Conservation (phyloP, 192 early-diverging fungal species). For the Umbelopsis ramanniana region DNA sequence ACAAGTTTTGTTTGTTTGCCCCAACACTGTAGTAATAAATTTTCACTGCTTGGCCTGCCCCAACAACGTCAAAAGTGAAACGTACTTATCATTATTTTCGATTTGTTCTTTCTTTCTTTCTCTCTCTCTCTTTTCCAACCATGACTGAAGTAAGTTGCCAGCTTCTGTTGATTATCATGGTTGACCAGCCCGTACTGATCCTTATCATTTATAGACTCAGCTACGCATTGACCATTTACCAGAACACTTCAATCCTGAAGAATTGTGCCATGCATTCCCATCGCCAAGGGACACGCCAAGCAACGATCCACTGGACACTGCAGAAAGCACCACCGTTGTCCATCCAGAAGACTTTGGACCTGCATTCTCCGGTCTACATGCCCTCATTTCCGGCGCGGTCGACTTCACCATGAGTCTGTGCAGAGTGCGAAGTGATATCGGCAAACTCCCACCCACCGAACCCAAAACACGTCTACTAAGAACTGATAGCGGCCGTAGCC, state of each 20-base stretch:
- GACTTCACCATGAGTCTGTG: conserved; percentile 13
- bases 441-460: background rate
- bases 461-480: background rate
- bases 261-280: conserved; percentile 16
- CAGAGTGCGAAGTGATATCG: conserved; percentile 8
- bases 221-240: conserved; percentile 19
- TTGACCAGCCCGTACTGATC: background rate
- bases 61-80: too few relatives aligned
- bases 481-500: background rate
- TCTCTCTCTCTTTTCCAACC: background rate
- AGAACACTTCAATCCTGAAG: conserved; percentile 18
- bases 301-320: background rate
- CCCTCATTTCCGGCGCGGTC: background rate
- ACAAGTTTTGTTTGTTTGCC: too few relatives aligned
- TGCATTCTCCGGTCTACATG: conserved; percentile 3
- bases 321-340: background rate
- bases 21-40: too few relatives aligned
- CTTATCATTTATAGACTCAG: background rate
- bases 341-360: background rate
- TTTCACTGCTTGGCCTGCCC: too few relatives aligned
- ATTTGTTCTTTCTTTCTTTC: background rate
- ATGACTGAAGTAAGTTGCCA: conserved; percentile 9
- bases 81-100: too few relatives aligned
- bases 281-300: background rate
- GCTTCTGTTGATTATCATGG: background rate